Percentiles rank a stretch among this genome's conserved stretches.
Evolutionary conservation across 805 yeast genomes (phyloP).

Genomic region (Millerago galiae): DNA sequence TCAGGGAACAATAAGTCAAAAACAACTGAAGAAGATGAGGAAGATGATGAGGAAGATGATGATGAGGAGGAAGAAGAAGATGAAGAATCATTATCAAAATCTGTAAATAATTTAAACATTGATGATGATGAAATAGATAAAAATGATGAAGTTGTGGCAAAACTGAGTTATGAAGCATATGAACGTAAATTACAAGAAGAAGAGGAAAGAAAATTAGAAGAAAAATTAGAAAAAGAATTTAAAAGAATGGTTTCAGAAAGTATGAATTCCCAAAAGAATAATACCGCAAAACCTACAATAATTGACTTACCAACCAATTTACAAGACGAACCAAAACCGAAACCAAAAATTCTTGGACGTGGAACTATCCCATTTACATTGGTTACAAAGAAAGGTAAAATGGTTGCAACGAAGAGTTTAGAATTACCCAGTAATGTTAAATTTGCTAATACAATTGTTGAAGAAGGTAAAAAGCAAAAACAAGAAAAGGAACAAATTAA

Average conservation of each 20-base stretch:
- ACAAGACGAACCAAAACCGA: not conserved
- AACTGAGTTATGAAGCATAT: slow-evolving; percentile 32
- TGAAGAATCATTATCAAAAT: slow-evolving; percentile 7
- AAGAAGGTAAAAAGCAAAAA: slow-evolving; percentile 43
- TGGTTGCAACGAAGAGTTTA: slow-evolving; percentile 36
- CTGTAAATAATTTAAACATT: not conserved
- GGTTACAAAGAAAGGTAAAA: slow-evolving; percentile 48
- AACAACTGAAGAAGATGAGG: slow-evolving; percentile 15
- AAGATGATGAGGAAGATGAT: slow-evolving; percentile 27
- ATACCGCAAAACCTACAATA: slow-evolving; percentile 1
- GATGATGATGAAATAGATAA: slow-evolving; percentile 24
- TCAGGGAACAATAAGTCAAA: slow-evolving; percentile 10
- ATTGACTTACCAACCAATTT: slow-evolving; percentile 15
- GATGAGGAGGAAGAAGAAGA: slow-evolving; percentile 23
- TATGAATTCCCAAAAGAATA: slow-evolving; percentile 26
- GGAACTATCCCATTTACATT: slow-evolving; percentile 41
- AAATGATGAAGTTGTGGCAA: slow-evolving; percentile 25
- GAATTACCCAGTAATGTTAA: slow-evolving; percentile 47
- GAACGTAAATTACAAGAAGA: slow-evolving; percentile 30
- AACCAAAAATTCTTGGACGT: slow-evolving; percentile 16
- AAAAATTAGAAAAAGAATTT: slow-evolving; percentile 52
- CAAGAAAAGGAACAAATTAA: slow-evolving; percentile 53
- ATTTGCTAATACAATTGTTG: slow-evolving; percentile 46
- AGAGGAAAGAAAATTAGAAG: slow-evolving; percentile 41
- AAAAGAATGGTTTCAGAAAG: slow-evolving; percentile 47